Base-by-base conservation (phyloP, 2,329 filamentous ascomycete species). In the Decorospora gaudefroyi region DNA sequence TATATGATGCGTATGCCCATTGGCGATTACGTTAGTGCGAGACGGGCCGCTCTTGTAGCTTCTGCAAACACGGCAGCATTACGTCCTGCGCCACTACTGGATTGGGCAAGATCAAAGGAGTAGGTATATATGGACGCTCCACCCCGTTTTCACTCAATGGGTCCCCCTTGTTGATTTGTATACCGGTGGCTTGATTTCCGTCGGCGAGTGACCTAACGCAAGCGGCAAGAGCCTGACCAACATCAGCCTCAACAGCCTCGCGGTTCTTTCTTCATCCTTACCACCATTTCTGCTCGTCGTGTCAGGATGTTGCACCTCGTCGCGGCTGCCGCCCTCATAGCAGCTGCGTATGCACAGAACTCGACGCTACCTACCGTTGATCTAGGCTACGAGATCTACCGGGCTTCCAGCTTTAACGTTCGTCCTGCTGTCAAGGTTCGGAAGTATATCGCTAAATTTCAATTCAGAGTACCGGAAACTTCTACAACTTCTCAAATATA, bases 401-500 rank as follows among this genome's bases (percentile, higher is more conserved):
- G 73, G 54, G 78, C 75, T 21, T 61, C 73, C 4, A 59, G 60
- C 9, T 74, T 73, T 55, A 78, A 78, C 63, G 72, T 74, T 43
- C 12, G 65, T 64, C 22, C 6, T 16, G 27, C 11, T 15, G 32
- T 5, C 19, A n/a, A 18, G 31, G 18, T 17, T 40, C 15, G 16
- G 31, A 30, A 10, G 36, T 11, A 16, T 10, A 6, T 6, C 22
- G n/a, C 49, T 55, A 26, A 59, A 13, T 9, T 30, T 3, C 3
- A 17, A 11, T 7, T 12, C 32, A 69, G 72, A 57, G 67, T 45
- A 65, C 73, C 0, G 63, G 62, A n/a, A 62, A 68, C 15, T 69
- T 75, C 49, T 81, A 79, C 63, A 78, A 76, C 49, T 82, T 82
- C 65, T 75, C 68, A 38, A 81, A 82, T 53, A 80, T 82, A 49